These are phyloP conservation scores for Penicillium sp. DNA, from an alignment of 2,329 filamentous ascomycete species.

Conservation along the genomic window DNA sequence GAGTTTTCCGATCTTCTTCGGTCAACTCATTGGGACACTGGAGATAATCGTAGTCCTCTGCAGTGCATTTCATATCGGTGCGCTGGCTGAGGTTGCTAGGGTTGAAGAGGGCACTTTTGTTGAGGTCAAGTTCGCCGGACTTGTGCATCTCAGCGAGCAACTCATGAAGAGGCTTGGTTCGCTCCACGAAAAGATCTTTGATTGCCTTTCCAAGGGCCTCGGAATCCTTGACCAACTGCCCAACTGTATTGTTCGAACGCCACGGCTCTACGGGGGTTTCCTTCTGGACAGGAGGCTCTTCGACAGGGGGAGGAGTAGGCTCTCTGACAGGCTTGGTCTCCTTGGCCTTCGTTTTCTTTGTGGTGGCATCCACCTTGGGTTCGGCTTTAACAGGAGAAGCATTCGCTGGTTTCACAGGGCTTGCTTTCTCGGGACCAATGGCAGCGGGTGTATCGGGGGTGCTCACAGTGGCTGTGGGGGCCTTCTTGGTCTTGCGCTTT, in stretches of 20 bases:
- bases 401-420: conserved; percentile 11
- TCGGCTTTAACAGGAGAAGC: conserved; percentile 19
- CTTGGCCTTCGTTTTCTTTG: conserved; percentile 21
- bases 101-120: conserved; percentile 35
- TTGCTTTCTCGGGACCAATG: conserved; percentile 11
- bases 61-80: conserved; percentile 36
- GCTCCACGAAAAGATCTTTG: conserved; percentile 36
- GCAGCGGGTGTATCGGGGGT: conserved; percentile 9
- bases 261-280: conserved; percentile 26
- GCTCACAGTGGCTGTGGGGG: conserved; percentile 25
- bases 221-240: conserved; percentile 34
- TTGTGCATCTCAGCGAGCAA: conserved; percentile 35
- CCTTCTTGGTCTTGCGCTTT: conserved; percentile 52
- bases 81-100: conserved; percentile 36
- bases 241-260: conserved; percentile 34
- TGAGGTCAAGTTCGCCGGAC: conserved; percentile 30
- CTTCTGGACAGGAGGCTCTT: conserved; percentile 18
- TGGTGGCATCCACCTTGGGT: conserved; percentile 15
- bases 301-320: conserved; percentile 12
- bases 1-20: conserved; percentile 36
- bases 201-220: conserved; percentile 28
- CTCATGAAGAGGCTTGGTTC: conserved; percentile 32
- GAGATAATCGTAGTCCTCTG: conserved; percentile 34
- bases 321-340: conserved; percentile 19
- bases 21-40: conserved; percentile 35